Conservation (phyloP, 1,139 yeast genomes). For the Schwanniomyces etchellsii region DNA sequence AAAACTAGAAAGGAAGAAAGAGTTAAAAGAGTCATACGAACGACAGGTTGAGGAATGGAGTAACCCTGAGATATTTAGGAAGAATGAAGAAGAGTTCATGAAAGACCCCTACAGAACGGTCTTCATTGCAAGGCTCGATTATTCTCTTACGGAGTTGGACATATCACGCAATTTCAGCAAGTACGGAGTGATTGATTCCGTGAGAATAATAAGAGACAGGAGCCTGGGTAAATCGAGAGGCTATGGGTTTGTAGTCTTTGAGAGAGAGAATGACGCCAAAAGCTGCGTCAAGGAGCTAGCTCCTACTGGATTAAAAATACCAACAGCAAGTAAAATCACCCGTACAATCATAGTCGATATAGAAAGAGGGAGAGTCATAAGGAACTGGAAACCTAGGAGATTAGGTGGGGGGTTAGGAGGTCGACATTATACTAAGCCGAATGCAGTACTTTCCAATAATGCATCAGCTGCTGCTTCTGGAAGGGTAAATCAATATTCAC, state of each 20-base stretch:
- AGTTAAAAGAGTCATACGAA: slow-evolving; percentile 21
- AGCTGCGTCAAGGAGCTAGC: slow-evolving; percentile 55
- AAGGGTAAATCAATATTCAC: slow-evolving; percentile 16
- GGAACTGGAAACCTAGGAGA: slow-evolving; percentile 77
- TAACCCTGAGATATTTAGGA: slow-evolving; percentile 45
- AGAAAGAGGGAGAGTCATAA: slow-evolving; percentile 73
- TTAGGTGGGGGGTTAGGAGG: slow-evolving; percentile 68
- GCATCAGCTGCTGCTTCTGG: slow-evolving; percentile 53
- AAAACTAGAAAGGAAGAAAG: slow-evolving; percentile 16
- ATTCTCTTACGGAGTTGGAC: slow-evolving; percentile 63
- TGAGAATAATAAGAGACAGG: slow-evolving; percentile 60
- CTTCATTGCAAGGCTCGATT: slow-evolving; percentile 69
- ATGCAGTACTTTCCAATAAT: slow-evolving; percentile 31
- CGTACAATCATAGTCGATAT: slow-evolving; percentile 68
- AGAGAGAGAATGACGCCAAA: slow-evolving; percentile 51
- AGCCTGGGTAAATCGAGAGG: slow-evolving; percentile 58
- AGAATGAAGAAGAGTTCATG: slow-evolving; percentile 52
- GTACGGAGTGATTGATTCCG: slow-evolving; percentile 67
- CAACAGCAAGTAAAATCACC: slow-evolving; percentile 11
- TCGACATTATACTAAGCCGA: slow-evolving; percentile 43
- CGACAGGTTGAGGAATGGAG: slow-evolving; percentile 39
- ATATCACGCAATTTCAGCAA: slow-evolving; percentile 55
- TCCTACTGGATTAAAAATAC: slow-evolving; percentile 41
- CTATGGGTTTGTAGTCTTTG: slow-evolving; percentile 79
- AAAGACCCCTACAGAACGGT: slow-evolving; percentile 74